Evolutionary conservation across 768 basidiomycete species (phyloP).

Genomic region (Gloeopeniophorella convolvens): DNA sequence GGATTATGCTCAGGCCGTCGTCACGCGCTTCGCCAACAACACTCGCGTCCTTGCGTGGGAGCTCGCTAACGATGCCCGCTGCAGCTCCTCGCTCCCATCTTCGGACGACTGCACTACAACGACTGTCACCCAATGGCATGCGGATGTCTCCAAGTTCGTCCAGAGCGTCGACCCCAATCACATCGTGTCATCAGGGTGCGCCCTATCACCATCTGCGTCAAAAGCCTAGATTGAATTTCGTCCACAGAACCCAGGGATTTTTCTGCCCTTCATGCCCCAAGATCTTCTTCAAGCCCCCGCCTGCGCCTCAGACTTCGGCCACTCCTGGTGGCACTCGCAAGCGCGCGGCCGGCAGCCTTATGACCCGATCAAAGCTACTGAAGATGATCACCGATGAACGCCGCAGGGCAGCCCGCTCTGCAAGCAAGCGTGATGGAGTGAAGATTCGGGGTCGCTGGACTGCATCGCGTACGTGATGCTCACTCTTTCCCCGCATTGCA

Average conservation of each 20-base stretch:
- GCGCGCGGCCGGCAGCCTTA: conserved; percentile 10
- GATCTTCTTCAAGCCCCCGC: conserved; percentile 20
- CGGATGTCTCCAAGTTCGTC: conserved; percentile 24
- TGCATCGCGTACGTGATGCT: conserved; percentile 18
- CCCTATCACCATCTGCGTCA: not conserved
- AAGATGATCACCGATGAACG: conserved; percentile 18
- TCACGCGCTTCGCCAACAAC: conserved; percentile 13
- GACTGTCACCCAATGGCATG: conserved; percentile 29
- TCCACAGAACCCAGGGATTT: conserved; percentile 27
- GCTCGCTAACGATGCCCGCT: conserved; percentile 21
- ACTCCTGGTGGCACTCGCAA: conserved; percentile 11
- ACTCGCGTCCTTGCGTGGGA: conserved; percentile 18
- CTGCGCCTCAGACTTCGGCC: conserved; percentile 19
- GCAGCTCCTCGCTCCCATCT: conserved; percentile 9
- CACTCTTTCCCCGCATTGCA: not conserved
- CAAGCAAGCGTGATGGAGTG: conserved; percentile 2
- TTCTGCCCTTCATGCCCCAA: conserved; percentile 30
- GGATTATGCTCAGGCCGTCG: conserved; percentile 7
- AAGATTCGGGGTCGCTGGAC: conserved; percentile 25
- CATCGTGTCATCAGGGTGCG: conserved; percentile 31
- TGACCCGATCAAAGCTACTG: conserved; percentile 20
- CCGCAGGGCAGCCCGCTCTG: conserved; percentile 6
- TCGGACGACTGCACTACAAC: conserved; percentile 25
- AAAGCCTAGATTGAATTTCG: not conserved
- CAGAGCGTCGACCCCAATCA: conserved; percentile 30